Evolutionary conservation across 2,329 filamentous ascomycete species (phyloP), one percentile per base, ranked within the genome.

Genomic region (Xylariaceae sp.): DNA sequence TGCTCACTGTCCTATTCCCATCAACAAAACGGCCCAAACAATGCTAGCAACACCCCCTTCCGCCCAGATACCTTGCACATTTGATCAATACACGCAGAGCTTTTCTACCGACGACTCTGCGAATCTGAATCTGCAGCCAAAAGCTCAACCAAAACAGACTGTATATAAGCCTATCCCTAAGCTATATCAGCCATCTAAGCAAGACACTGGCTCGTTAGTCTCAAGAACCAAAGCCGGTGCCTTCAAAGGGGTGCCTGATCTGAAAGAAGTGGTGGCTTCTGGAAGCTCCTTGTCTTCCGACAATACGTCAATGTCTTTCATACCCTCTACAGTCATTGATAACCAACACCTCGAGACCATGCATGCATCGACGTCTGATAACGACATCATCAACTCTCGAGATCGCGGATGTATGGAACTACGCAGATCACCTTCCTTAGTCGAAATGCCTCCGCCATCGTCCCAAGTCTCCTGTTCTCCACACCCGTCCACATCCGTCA

Each of bases 51-150:
- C 72, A 7, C 71, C 72, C 15, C 71, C 71, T 11, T 74, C 72
- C 13, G 72, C 72, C 6, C 72, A 74, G 51, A 53, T 70, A 5
- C 70, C 71, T 30, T 72, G 68, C 60, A 73, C 71, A 17, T 65
- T 70, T 30, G 64, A 70, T 15, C 59, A 62, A 11, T 58, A 61
- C 1, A 60, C 15, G 17, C 45, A 56, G 9, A 50, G 51, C 37
- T 15, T 17, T 11, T 48, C 66, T 13, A 60, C 55, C 9, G 57
- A 23, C 23, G 13, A 34, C 10, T 56, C 53, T 1, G 39, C 17
- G 7, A 63, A 30, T 17, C 35, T 53, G 30, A 49, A 56, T 35
- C 39, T 13, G 18, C 51, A 66, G 34, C 13, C 34, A 3, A 53
- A 55, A 39, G 49, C 44, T 1, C 51, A 52, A n/a, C 13, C 52